Evolutionary conservation across 495 filamentous ascomycete genomes (phyloP).

Genomic region (Darksidea phi): DNA sequence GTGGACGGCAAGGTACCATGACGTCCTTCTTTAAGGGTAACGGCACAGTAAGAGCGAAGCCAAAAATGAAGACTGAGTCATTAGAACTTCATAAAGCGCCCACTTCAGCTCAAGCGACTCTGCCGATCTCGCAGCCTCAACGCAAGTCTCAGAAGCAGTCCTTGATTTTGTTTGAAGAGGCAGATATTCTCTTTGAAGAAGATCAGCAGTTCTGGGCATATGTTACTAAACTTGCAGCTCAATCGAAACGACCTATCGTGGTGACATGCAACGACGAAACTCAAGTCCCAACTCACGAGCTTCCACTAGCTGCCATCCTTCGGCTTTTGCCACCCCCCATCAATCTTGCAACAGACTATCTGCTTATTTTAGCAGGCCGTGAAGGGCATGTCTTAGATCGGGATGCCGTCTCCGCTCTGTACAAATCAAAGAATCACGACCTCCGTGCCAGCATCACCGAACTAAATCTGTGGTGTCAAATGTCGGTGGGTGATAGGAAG

Average conservation of each 20-base stretch:
- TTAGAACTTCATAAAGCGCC: constrained; percentile 25
- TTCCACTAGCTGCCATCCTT: constrained; percentile 80
- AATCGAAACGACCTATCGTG: constrained; percentile 87
- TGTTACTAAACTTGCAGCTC: constrained; percentile 68
- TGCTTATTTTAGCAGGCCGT: constrained; percentile 79
- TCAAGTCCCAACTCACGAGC: constrained; percentile 64
- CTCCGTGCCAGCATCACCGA: constrained; percentile 82
- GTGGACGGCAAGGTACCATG: constrained; percentile 72
- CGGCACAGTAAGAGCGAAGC: constrained; percentile 20
- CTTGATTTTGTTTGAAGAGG: constrained; percentile 91
- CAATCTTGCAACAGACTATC: constrained; percentile 72
- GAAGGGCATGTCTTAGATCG: constrained; percentile 83
- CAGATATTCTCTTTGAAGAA: constrained; percentile 88
- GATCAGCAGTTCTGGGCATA: constrained; percentile 94
- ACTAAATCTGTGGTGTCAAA: constrained; percentile 94
- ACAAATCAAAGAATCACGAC: constrained; percentile 64
- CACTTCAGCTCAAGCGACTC: constrained; percentile 14
- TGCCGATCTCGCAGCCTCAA: constrained; percentile 46
- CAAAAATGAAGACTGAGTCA: constrained; percentile 24
- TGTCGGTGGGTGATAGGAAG: constrained; percentile 84
- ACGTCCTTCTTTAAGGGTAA: constrained; percentile 66
- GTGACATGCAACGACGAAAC: constrained; percentile 93
- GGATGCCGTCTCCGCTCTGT: constrained; percentile 66
- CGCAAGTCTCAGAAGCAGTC: constrained; percentile 83
- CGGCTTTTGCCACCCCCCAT: constrained; percentile 69